Evolutionary conservation across 345 rosid species (phyloP).

Genomic region (Draba incana): DNA sequence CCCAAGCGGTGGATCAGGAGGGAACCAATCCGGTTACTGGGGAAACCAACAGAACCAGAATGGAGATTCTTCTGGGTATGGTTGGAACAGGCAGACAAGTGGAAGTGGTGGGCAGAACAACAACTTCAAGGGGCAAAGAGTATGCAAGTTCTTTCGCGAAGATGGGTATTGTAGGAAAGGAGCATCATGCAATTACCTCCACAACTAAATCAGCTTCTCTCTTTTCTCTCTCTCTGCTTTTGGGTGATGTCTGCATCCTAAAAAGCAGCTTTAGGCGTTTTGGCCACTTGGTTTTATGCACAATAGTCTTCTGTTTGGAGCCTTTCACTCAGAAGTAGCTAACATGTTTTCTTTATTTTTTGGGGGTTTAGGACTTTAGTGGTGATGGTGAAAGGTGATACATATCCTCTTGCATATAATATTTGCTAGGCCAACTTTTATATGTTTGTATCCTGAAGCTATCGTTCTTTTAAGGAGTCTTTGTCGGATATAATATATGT

Average conservation of each 20-base stretch:
- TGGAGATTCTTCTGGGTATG: slow-evolving; percentile 64
- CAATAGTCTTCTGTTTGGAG: slow-evolving; percentile 22
- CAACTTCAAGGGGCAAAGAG: slow-evolving; percentile 60
- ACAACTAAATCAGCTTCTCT: slow-evolving; percentile 42
- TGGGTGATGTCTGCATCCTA: slow-evolving; percentile 1
- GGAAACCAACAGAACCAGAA: slow-evolving; percentile 57
- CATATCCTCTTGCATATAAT: slow-evolving; percentile 22
- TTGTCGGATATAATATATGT: background rate
- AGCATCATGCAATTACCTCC: slow-evolving; percentile 69
- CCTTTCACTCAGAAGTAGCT: slow-evolving; percentile 28
- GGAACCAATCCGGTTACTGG: slow-evolving; percentile 53
- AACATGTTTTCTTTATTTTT: slow-evolving; percentile 28
- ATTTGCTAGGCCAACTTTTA: slow-evolving; percentile 35
- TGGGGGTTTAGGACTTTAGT: slow-evolving; percentile 24
- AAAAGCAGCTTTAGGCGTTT: slow-evolving; percentile 23
- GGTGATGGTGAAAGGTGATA: slow-evolving; percentile 21
- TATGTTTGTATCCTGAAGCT: slow-evolving; percentile 10
- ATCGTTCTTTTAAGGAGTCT: background rate
- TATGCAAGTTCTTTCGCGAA: slow-evolving; percentile 50
- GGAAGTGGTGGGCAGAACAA: slow-evolving; percentile 36
- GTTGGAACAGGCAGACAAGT: slow-evolving; percentile 51
- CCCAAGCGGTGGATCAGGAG: slow-evolving; percentile 54
- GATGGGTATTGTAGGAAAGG: slow-evolving; percentile 77
- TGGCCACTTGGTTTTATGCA: slow-evolving; percentile 20
- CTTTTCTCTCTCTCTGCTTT: slow-evolving; percentile 20